phyloP scores from a whole-genome alignment of 768 basidiomycete genomes.

The Tylopilus cervinicoccineus region DNA sequence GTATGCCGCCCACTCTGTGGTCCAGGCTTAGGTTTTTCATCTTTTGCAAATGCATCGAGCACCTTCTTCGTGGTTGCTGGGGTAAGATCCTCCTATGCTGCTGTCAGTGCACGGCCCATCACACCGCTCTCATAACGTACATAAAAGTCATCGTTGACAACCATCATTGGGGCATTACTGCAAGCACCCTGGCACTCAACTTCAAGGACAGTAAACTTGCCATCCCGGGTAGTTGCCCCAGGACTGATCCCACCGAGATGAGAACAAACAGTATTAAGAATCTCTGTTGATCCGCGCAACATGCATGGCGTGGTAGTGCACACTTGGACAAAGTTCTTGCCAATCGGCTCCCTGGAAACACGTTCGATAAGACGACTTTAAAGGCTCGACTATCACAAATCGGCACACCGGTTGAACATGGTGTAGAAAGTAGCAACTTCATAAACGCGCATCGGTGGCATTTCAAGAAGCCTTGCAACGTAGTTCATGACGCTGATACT shows the following conservation, averaged over 20 bases:
- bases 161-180: slow-evolving; percentile 97
- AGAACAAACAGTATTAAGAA: slow-evolving; percentile 76
- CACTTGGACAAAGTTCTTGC: slow-evolving; percentile 91
- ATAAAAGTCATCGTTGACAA: slow-evolving; percentile 94
- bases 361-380: background rate
- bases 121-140: slow-evolving; percentile 40
- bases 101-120: slow-evolving; percentile 7
- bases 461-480: slow-evolving; percentile 86
- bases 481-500: slow-evolving; percentile 99
- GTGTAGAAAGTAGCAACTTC: slow-evolving; percentile 99
- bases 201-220: slow-evolving; percentile 96
- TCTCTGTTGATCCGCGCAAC: slow-evolving; percentile 87
- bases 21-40: slow-evolving; percentile 87
- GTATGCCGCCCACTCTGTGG: slow-evolving; percentile 86
- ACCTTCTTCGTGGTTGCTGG: slow-evolving; percentile 71
- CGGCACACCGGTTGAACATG: slow-evolving; percentile 95
- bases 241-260: slow-evolving; percentile 83
- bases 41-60: slow-evolving; percentile 74
- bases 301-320: slow-evolving; percentile 99
- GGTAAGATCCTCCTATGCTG: slow-evolving; percentile 75
- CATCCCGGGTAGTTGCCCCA: slow-evolving; percentile 91
- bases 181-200: slow-evolving; percentile 99
- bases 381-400: background rate
- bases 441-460: slow-evolving; percentile 98
- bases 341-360: slow-evolving; percentile 78